Evolutionary conservation across 148 eudicot genomes (phyloP).

Genomic region (Cornus florida): DNA sequence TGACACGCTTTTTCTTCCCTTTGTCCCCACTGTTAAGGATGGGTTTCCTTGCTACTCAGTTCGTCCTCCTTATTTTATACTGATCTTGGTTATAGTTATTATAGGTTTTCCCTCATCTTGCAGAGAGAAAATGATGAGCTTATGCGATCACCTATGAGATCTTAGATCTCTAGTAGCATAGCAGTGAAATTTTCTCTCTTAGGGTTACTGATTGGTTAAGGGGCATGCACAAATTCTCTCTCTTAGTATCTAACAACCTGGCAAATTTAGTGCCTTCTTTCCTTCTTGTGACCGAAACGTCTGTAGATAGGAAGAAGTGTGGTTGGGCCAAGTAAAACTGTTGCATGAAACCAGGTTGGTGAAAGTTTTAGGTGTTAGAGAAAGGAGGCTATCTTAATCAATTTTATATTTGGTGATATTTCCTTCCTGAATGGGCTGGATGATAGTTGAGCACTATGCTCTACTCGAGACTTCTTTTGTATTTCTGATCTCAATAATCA

Average conservation of each 20-base stretch:
- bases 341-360: not conserved
- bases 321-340: not conserved
- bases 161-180: not conserved
- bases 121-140: not conserved
- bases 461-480: not conserved
- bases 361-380: not conserved
- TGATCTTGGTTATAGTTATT: not conserved
- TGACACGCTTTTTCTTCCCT: no score
- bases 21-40: not conserved
- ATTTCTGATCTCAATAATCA: not conserved
- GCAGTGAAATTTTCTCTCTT: no score
- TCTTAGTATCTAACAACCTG: no score
- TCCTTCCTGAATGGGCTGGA: not conserved
- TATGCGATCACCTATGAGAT: not conserved
- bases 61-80: not conserved
- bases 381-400: not conserved
- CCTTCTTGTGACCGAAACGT: not conserved
- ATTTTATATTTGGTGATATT: not conserved
- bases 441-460: not conserved
- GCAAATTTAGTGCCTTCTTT: not conserved
- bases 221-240: no score
- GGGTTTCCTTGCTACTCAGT: slow-evolving; percentile 1
- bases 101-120: not conserved
- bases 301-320: not conserved
- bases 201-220: no score